Percentiles rank a stretch among this genome's conserved stretches.
These are phyloP conservation scores for Fusarium sp. DNA, from an alignment of 2,329 filamentous ascomycete species.

Conservation along the genomic window DNA sequence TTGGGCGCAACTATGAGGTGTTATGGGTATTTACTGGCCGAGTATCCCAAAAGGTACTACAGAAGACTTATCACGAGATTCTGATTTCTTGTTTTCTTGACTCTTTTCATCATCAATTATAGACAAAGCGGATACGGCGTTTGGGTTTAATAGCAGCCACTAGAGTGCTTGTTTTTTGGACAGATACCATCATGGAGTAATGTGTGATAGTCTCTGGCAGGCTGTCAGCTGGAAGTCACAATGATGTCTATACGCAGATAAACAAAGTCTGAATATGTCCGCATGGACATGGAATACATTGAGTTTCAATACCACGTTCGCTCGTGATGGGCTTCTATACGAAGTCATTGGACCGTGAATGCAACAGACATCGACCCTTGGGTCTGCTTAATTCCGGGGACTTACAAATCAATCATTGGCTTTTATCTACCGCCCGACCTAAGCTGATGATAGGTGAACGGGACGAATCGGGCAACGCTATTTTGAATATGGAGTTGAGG, in stretches of 20 bases:
- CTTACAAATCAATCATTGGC: background rate
- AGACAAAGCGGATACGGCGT: slow-evolving; percentile 32
- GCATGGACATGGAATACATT: background rate
- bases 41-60: background rate
- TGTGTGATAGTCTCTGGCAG: background rate
- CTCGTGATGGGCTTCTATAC: background rate
- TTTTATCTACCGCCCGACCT: background rate
- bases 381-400: background rate
- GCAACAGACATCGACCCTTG: background rate
- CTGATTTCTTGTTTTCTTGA: slow-evolving; percentile 2
- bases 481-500: slow-evolving; percentile 14
- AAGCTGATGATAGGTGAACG: background rate
- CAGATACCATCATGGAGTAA: slow-evolving; percentile 38
- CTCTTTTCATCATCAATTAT: slow-evolving; percentile 7
- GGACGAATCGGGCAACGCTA: slow-evolving; percentile 7
- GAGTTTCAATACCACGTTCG: background rate
- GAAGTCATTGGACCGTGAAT: background rate
- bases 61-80: background rate
- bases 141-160: slow-evolving; percentile 16
- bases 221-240: background rate
- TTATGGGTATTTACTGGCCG: background rate
- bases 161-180: slow-evolving; percentile 15
- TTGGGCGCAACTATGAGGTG: background rate
- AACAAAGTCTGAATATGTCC: background rate
- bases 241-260: background rate